Evolutionary conservation across 116 monocot species (phyloP).

Genomic region (Posidonia oceanica): DNA sequence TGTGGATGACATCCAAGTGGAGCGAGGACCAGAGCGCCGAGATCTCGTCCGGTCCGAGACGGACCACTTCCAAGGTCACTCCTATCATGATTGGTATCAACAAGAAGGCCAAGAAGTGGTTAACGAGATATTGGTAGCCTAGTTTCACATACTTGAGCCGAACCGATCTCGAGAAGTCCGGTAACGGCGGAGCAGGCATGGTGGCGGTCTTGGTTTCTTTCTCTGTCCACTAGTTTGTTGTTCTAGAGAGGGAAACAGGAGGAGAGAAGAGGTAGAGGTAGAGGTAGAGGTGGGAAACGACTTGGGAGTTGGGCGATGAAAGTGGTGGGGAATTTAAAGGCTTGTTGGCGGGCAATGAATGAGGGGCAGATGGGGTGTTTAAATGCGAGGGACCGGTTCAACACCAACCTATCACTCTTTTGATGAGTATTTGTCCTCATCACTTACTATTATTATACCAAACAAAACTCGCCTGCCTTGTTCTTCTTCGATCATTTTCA

Average conservation of each 20-base stretch:
- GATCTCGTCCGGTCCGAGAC: neutral
- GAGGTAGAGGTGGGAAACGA: no score
- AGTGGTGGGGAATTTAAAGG: neutral
- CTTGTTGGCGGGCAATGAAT: conserved; percentile 5
- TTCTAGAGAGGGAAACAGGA: neutral
- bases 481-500: no score
- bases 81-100: neutral
- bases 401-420: neutral
- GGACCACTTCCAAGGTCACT: neutral
- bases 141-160: conserved; percentile 19
- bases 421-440: neutral
- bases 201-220: neutral
- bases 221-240: neutral
- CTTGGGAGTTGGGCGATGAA: no score
- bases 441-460: no score
- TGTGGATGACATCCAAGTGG: neutral
- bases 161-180: neutral
- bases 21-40: conserved; percentile 1
- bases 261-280: no score
- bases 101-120: conserved; percentile 10
- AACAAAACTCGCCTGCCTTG: no score
- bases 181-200: conserved; percentile 15
- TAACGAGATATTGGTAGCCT: conserved; percentile 14
- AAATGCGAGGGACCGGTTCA: neutral
- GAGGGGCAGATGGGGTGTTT: neutral